These are phyloP conservation scores for Royoungia palumana DNA, from an alignment of 768 basidiomycete species.

Conservation along the genomic window DNA sequence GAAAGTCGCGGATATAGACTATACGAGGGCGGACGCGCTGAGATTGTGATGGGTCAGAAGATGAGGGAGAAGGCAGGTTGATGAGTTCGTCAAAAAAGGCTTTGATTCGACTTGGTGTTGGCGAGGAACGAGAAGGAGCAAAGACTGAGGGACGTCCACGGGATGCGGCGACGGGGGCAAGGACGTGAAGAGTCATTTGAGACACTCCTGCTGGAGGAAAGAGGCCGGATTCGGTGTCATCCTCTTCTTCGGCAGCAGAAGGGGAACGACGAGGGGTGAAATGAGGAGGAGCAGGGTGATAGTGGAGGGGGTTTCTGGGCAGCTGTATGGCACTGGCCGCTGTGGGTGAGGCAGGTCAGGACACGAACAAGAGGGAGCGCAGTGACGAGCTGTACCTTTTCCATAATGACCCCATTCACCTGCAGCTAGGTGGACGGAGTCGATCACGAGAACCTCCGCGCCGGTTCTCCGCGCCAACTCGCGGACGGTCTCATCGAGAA, in stretches of 20 bases:
- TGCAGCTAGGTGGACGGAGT: conserved; percentile 79
- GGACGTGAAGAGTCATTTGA: conserved; percentile 47
- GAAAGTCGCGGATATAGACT: conserved; percentile 81
- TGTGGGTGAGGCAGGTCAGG: conserved; percentile 28
- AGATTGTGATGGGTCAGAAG: conserved; percentile 27
- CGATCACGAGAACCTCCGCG: conserved; percentile 81
- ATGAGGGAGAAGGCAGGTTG: conserved; percentile 46
- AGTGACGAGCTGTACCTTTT: conserved; percentile 46
- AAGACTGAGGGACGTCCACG: conserved; percentile 34
- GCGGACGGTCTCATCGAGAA: conserved; percentile 74
- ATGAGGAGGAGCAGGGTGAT: conserved; percentile 36
- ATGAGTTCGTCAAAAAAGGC: conserved; percentile 76
- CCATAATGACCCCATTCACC: conserved; percentile 89
- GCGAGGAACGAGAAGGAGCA: conserved; percentile 39
- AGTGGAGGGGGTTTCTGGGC: conserved; percentile 74
- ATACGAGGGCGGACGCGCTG: conserved; percentile 54
- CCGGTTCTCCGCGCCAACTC: conserved; percentile 71
- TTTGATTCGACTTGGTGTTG: conserved; percentile 56
- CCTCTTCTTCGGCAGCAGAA: conserved; percentile 38
- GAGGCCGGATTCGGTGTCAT: conserved; percentile 49
- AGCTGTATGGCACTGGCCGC: conserved; percentile 69
- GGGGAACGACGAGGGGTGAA: conserved; percentile 26
- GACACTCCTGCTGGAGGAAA: conserved; percentile 34
- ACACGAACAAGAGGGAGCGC: background rate
- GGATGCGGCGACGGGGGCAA: conserved; percentile 34